Evolutionary conservation across 345 rosid genomes (phyloP), one percentile per base, ranked within the genome.

Genomic region (Arabis alpina): DNA sequence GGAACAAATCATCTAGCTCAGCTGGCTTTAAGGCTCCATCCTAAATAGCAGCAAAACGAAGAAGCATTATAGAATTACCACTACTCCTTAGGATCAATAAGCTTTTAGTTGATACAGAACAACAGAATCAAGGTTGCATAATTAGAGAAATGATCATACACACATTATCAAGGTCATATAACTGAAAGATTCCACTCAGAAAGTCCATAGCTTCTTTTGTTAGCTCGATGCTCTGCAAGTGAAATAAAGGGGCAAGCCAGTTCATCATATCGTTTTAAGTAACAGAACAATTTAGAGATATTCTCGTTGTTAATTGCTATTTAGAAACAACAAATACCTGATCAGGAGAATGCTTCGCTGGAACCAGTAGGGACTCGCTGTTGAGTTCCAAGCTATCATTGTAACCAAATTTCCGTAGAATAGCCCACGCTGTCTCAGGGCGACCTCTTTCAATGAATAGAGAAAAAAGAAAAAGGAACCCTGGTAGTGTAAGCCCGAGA

Each of bases 381-480:
- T 80, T 86, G 55, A 90, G 80, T 78, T 84, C 87, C 73, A 90
- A 78, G 48, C 80, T 78, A 72, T 85, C 87, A 52, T 81, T 78
- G 76, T 88, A 90, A 59, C 94, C 94, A 75, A 81, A 90, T 80
- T 85, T 86, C 73, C 97, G 86, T 72, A 90, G 74, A 60, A 90
- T 90, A 69, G 89, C 79, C 97, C 97, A 91, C 70, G 88, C 82
- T 56, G 92, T 85, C 80, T 90, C 97, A 64, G 83, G 81, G 32
- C 89, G 90, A 25, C 97, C 92, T 74, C 81, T 88, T 58, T 90
- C 94, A 56, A 91, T 88, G 63, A 91, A 91, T 71, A 91, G 90
- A 48, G 92, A 74, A 80, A 85, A 88, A 42, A 91, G 89, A 68
- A 80, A 86, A 34, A 86, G 78, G 76, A 91, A 91, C 0, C 94